Conservation (phyloP, 2,329 filamentous ascomycete species). For the Colletotrichum sp. region DNA sequence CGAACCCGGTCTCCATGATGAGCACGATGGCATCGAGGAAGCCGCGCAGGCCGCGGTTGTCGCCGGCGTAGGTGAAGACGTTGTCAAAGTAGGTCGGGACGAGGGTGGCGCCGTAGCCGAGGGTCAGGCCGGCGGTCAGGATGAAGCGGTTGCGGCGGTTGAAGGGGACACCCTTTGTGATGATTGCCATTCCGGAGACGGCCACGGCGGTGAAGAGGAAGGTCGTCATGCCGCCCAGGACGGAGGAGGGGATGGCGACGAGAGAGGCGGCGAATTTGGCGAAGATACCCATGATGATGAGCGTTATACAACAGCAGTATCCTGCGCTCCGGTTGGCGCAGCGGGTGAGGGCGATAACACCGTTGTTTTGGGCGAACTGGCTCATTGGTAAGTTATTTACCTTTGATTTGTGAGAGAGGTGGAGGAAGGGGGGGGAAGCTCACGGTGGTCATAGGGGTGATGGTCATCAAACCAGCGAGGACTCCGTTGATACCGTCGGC, state of each 20-base stretch:
- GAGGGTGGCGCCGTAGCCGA: slow-evolving; percentile 75
- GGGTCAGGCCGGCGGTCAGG: slow-evolving; percentile 73
- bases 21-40: slow-evolving; percentile 78
- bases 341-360: slow-evolving; percentile 80
- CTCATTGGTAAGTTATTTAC: not conserved
- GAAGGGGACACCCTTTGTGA: slow-evolving; percentile 72
- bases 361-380: slow-evolving; percentile 81
- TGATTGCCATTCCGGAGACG: slow-evolving; percentile 79
- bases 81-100: slow-evolving; percentile 71
- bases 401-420: not conserved
- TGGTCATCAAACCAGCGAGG: slow-evolving; percentile 77
- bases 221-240: slow-evolving; percentile 75
- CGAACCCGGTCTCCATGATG: slow-evolving; percentile 78
- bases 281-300: slow-evolving; percentile 82
- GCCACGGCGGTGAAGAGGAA: slow-evolving; percentile 82
- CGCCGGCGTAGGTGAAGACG: slow-evolving; percentile 75
- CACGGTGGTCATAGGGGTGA: slow-evolving; percentile 75
- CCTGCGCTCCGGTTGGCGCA: slow-evolving; percentile 84
- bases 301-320: slow-evolving; percentile 78
- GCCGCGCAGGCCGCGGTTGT: slow-evolving; percentile 70
- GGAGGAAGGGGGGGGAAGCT: not conserved
- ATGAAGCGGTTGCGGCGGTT: slow-evolving; percentile 85
- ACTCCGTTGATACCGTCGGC: slow-evolving; percentile 80
- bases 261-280: slow-evolving; percentile 83
- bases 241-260: slow-evolving; percentile 73